Conservation (phyloP, 225 moss, liverwort and hornwort genomes). For the Polytrichum formosum region DNA sequence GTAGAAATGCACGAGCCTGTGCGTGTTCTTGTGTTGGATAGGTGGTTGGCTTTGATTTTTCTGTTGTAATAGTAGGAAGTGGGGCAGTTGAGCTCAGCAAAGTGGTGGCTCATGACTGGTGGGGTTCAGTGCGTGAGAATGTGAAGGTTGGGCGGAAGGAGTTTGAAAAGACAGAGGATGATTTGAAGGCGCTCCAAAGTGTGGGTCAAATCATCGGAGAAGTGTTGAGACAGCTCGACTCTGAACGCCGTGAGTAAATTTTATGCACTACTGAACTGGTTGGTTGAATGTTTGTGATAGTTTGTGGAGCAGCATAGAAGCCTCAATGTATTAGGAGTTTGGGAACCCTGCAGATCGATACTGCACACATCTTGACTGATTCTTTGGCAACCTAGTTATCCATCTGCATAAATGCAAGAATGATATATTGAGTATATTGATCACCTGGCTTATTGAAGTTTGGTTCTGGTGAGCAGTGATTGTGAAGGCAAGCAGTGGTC, state of each 20-base stretch:
- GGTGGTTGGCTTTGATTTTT: neutral
- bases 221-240: constrained; percentile 94
- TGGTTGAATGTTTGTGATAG: neutral
- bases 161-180: constrained; percentile 96
- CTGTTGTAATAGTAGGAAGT: neutral
- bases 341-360: too few relatives aligned
- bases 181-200: constrained; percentile 94
- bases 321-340: too few relatives aligned
- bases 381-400: neutral
- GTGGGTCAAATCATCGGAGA: constrained; percentile 97
- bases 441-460: neutral
- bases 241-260: constrained; percentile 75
- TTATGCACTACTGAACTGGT: neutral
- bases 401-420: neutral
- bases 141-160: constrained; percentile 81
- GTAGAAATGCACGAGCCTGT: neutral
- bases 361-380: neutral
- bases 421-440: constrained; percentile 5
- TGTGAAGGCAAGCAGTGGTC: constrained; percentile 99
- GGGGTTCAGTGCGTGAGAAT: constrained; percentile 71
- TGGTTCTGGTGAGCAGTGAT: constrained; percentile 53
- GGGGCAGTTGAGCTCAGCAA: neutral
- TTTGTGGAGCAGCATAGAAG: neutral
- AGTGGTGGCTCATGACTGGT: neutral
- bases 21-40: neutral